phyloP scores from a whole-genome alignment of 2,329 filamentous ascomycete species.

The Hypoxylon sp. region DNA sequence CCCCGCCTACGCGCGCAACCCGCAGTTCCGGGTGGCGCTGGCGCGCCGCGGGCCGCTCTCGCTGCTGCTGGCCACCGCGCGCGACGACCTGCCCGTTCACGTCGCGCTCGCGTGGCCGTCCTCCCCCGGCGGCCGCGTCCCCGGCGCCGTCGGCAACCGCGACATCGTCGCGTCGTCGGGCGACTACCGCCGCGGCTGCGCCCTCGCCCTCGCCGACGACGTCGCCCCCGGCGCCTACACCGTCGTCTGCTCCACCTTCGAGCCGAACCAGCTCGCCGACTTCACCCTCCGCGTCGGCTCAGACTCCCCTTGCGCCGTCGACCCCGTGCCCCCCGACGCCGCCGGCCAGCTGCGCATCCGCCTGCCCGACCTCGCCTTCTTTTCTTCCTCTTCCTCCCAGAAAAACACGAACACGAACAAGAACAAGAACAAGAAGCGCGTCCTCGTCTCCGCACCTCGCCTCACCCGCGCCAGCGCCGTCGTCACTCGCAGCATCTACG shows the following conservation, averaged over 20 bases:
- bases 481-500: conserved; percentile 44
- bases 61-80: conserved; percentile 74
- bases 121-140: conserved; percentile 74
- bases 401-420: no score
- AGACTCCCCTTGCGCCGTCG: conserved; percentile 62
- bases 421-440: conserved; percentile 47
- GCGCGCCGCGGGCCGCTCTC: conserved; percentile 67
- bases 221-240: conserved; percentile 86
- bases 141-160: conserved; percentile 72
- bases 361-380: conserved; percentile 56
- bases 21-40: conserved; percentile 78
- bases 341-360: conserved; percentile 75
- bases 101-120: conserved; percentile 84
- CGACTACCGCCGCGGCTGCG: conserved; percentile 86
- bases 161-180: conserved; percentile 85
- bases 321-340: conserved; percentile 72
- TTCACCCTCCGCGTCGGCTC: conserved; percentile 81
- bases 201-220: conserved; percentile 68
- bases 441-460: conserved; percentile 51
- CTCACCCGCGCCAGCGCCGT: conserved; percentile 70
- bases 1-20: conserved; percentile 81
- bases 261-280: conserved; percentile 75
- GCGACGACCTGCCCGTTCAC: conserved; percentile 77
- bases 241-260: conserved; percentile 89
- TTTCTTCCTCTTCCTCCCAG: no score